Conservation (phyloP, 176 grass and related monocot genomes). For the Hordeum vulgare region DNA sequence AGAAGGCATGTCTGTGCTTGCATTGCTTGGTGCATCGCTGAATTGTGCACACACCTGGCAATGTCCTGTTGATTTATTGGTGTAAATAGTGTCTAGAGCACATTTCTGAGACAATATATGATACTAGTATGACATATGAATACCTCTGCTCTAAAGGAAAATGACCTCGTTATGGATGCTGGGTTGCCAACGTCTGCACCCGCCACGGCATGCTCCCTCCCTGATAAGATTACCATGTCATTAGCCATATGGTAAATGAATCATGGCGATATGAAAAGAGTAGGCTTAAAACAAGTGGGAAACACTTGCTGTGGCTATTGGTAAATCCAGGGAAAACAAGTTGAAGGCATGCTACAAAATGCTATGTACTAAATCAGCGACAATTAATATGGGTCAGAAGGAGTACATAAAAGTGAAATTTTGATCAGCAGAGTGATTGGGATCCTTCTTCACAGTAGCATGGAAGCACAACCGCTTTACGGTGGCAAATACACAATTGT, state of each 20-base stretch:
- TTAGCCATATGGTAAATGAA: not conserved
- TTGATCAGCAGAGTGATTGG: not conserved
- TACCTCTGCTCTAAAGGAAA: conserved; percentile 32
- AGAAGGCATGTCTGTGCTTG: not conserved
- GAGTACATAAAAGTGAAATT: too few species aligned
- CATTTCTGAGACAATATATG: not conserved
- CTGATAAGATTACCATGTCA: conserved; percentile 26
- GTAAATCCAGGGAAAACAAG: not conserved
- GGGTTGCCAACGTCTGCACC: conserved; percentile 3
- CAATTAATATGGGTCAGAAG: too few species aligned
- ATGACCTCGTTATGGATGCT: conserved; percentile 24
- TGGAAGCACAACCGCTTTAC: not conserved
- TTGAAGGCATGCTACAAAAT: not conserved
- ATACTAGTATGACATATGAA: not conserved
- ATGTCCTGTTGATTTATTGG: not conserved
- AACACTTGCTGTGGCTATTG: not conserved
- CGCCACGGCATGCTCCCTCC: conserved; percentile 27
- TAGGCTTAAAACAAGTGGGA: not conserved
- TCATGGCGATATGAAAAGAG: not conserved
- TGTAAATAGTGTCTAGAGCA: not conserved
- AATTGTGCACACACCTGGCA: not conserved
- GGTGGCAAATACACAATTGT: not conserved
- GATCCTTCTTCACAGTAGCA: not conserved
- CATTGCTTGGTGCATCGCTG: not conserved
- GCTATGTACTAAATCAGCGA: too few species aligned